A percentile compares a stretch with the other conserved stretches of the same genome.
Evolutionary conservation across 192 early-diverging fungal genomes (phyloP).

Genomic region (Mortierella hygrophila): DNA sequence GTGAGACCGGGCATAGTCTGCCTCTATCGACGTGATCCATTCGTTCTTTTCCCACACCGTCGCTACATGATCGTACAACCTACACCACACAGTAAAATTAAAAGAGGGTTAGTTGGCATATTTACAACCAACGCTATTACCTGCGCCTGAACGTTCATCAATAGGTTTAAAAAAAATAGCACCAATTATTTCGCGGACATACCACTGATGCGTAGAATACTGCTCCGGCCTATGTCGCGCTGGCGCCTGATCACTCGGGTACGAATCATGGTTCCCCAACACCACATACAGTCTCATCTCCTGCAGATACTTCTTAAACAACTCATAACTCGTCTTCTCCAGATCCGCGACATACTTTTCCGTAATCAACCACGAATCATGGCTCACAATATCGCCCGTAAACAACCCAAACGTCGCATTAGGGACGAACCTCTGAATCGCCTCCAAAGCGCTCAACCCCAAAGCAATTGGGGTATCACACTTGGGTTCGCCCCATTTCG

Average conservation of each 20-base stretch:
- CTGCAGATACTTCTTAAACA: constrained; percentile 45
- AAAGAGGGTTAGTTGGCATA: not conserved
- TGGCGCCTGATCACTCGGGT: constrained; percentile 50
- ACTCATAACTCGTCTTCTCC: constrained; percentile 50
- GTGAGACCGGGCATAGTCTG: constrained; percentile 46
- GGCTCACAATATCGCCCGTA: constrained; percentile 69
- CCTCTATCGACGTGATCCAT: constrained; percentile 58
- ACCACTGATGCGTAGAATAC: constrained; percentile 50
- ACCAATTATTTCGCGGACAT: not conserved
- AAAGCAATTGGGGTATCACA: constrained; percentile 66
- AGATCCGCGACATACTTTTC: constrained; percentile 47
- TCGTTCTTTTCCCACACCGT: constrained; percentile 58
- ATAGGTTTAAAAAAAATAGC: not conserved
- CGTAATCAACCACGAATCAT: constrained; percentile 64
- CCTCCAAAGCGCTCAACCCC: constrained; percentile 58
- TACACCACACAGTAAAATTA: constrained; percentile 13
- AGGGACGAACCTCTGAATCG: constrained; percentile 52
- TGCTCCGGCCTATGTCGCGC: constrained; percentile 5
- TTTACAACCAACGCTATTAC: not conserved
- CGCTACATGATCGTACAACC: constrained; percentile 62
- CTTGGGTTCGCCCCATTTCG: constrained; percentile 61
- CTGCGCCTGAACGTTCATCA: not conserved
- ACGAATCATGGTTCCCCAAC: constrained; percentile 68
- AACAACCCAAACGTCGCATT: constrained; percentile 63
- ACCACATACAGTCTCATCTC: constrained; percentile 62